Evolutionary conservation across 139 green algal genomes (phyloP), one percentile per base, ranked within the genome.

Genomic region (Auxenochlorella protothecoides): DNA sequence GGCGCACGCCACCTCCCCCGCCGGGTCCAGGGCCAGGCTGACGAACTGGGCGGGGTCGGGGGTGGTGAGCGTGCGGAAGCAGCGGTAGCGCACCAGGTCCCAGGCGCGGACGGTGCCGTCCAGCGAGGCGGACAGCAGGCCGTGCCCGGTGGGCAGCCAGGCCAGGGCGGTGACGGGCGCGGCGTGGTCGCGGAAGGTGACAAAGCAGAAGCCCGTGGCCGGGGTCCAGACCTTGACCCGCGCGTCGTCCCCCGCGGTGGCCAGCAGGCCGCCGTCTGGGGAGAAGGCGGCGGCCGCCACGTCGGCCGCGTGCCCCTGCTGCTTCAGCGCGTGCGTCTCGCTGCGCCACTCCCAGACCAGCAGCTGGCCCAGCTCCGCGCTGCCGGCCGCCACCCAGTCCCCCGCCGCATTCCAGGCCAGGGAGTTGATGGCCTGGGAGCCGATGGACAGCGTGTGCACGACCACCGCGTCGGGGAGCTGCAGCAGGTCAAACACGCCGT

Each of bases 341-440:
- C 78, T 89, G 56, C 89, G 84, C 94, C 94, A 98, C 77, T 99
- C 94, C 94, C 94, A 99, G 62, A 98, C 94, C 74, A 98, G 85
- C 85, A 99, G 82, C 88, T 98, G 94, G 5, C 94, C 94, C 64
- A 98, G 85, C 62, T 76, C 76, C 6, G 91, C 89, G 59, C 86
- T 91, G 5, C 92, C 92, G 16, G 96, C 69, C 5, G 85, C 81
- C 52, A 90, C 27, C 94, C 93, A 98, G 72, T 97, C 92, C 4
- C 92, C 93, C 15, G 61, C 76, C 13, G 79, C 54, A 71, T 91
- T 96, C 86, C 97, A 97, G 4, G 80, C 71, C 11, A 90, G 72
- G 4, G 82, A 74, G 12, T 67, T 91, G 61, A 98, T 77, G 16
- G 53, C 53, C 53, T 81, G 70, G n/a, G 73, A 68, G 3, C 79